These are phyloP conservation scores for Nigrospora sphaerica DNA, from an alignment of 2,329 filamentous ascomycete genomes.

Conservation along the genomic window DNA sequence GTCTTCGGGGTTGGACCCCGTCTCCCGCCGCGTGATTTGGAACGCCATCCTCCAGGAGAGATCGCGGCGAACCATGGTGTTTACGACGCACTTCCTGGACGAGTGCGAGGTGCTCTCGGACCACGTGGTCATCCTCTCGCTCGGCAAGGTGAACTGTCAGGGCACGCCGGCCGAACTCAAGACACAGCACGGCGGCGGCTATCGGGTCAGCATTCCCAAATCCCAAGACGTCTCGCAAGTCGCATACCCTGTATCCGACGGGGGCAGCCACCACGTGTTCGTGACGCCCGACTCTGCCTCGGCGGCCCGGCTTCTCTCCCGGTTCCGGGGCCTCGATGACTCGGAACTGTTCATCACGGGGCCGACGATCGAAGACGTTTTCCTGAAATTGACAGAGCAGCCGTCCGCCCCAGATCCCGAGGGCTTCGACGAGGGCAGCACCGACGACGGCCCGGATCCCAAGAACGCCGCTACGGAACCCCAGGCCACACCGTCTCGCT, in stretches of 20 bases:
- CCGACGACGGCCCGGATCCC: slow-evolving; percentile 2
- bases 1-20: slow-evolving; percentile 64
- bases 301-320: slow-evolving; percentile 45
- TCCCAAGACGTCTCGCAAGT: slow-evolving; percentile 11
- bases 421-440: slow-evolving; percentile 6
- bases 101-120: slow-evolving; percentile 18
- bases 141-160: slow-evolving; percentile 18
- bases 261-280: slow-evolving; percentile 47
- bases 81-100: slow-evolving; percentile 21
- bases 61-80: slow-evolving; percentile 15
- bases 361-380: slow-evolving; percentile 61
- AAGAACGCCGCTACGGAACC: slow-evolving; percentile 1
- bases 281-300: slow-evolving; percentile 45
- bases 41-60: slow-evolving; percentile 17
- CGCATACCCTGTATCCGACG: slow-evolving; percentile 12
- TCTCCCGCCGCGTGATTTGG: slow-evolving; percentile 44
- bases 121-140: slow-evolving; percentile 17
- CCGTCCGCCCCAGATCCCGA: slow-evolving; percentile 15
- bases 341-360: slow-evolving; percentile 56
- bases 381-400: slow-evolving; percentile 57
- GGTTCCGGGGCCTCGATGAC: slow-evolving; percentile 44
- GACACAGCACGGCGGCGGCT: slow-evolving; percentile 20
- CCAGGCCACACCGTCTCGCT: slow-evolving; percentile 5
- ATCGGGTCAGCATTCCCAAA: slow-evolving; percentile 19
- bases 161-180: slow-evolving; percentile 21